Base-by-base conservation (phyloP, 257 asterid species). In the Penstemon barbatus region DNA sequence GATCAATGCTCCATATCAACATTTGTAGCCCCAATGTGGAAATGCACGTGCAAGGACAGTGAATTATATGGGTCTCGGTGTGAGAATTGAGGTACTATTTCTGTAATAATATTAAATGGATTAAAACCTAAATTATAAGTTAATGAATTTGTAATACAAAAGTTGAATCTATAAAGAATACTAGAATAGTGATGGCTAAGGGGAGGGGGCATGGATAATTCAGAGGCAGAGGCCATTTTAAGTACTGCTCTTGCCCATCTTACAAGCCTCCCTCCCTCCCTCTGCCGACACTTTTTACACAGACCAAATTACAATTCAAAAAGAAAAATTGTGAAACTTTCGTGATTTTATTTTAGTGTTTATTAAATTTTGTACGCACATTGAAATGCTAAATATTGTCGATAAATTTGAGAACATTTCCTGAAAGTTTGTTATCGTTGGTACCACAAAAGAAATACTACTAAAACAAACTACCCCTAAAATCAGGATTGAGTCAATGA, bases 301-400 rank as follows among this genome's bases (percentile, higher is more conserved):
- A 61, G 69, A 67, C 69, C 43, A 54, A 61, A 49, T 3, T 12
- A 57, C 11, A 48, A 18, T 39, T 6, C 18, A 15, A 25, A 25
- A 10, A 9, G 11, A 7, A 62, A 62, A 36, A 36, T 12, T 46
- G 48, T 59, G n/a, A 41, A 54, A 50, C 10, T 48, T 63, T 25
- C 57, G 5, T 46, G 58, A 33, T 63, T 63, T 48, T 5, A 12
- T 19, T 46, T 12, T 10, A 37, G 19, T 37, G 6, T 57, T 7
- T 5, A 6, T 10, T n/a, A 7, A 63, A 58, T 68, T 25, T 68
- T 49, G 51, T 72, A 40, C 41, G 15, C 63, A 41, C 70, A 55
- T 78, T 69, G 83, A 65, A 70, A 66, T 38, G 74, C 70, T 52
- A 48, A 75, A 73, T 41, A 57, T 39, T 76, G 84, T 82, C 80